A percentile compares a stretch with the other conserved stretches of the same genome.
These are phyloP conservation scores for Aspergillus eucalypticola DNA, from an alignment of 2,329 filamentous ascomycete species.

Conservation along the genomic window DNA sequence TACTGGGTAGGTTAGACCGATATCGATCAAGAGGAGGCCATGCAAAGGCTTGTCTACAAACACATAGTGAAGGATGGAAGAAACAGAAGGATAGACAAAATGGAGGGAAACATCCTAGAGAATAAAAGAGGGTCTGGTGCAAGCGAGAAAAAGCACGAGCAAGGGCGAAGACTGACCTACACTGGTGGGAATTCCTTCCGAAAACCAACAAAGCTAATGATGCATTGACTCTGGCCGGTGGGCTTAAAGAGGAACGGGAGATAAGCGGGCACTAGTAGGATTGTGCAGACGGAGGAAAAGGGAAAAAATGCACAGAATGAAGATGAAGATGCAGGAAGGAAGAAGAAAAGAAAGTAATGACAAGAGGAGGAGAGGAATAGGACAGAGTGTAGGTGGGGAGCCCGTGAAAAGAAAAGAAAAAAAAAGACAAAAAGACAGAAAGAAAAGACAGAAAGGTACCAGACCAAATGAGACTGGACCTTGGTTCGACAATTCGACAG, in stretches of 20 bases:
- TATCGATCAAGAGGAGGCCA: no score
- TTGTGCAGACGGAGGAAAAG: background rate
- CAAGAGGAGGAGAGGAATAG: background rate
- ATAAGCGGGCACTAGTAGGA: background rate
- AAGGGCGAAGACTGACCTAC: background rate
- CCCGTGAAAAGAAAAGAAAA: constrained; percentile 8
- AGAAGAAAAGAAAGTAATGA: background rate
- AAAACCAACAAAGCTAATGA: background rate
- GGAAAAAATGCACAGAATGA: background rate
- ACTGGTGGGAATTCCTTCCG: constrained; percentile 5
- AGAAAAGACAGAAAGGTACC: constrained; percentile 10
- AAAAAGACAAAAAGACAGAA: constrained; percentile 12
- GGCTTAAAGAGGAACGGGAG: background rate
- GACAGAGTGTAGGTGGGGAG: background rate
- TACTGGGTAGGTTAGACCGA: background rate
- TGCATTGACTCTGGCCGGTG: background rate
- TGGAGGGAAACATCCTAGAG: background rate
- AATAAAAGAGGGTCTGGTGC: constrained; percentile 3
- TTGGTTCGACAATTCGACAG: background rate
- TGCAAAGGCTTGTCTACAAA: background rate
- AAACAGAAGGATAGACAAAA: background rate
- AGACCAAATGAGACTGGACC: background rate
- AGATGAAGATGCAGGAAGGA: background rate
- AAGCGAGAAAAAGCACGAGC: background rate
- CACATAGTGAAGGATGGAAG: background rate